Evolutionary conservation across 2,329 filamentous ascomycete genomes (phyloP).

Genomic region (Domatiomyces globalis): DNA sequence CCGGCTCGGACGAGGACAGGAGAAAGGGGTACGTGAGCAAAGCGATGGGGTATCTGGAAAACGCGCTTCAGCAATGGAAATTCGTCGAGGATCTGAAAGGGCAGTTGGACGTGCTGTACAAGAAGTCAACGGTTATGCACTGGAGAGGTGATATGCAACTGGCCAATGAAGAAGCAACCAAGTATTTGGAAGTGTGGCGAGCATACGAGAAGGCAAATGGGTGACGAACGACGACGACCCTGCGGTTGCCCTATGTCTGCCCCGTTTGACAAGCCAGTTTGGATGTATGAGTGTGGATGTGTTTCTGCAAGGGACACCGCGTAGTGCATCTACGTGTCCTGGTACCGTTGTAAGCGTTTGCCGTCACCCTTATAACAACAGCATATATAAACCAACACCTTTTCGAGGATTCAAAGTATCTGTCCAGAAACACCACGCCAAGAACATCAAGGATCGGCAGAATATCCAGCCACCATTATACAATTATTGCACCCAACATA

Average conservation of each 20-base stretch:
- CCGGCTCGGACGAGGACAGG: constrained; percentile 37
- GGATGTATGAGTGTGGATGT: too few relatives aligned
- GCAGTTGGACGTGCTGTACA: constrained; percentile 66
- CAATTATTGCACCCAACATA: too few relatives aligned
- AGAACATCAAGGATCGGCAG: too few relatives aligned
- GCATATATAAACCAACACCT: too few relatives aligned
- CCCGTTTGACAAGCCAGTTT: too few relatives aligned
- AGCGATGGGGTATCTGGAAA: constrained; percentile 48
- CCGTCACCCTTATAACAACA: too few relatives aligned
- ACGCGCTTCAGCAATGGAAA: constrained; percentile 50
- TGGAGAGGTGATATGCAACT: constrained; percentile 49
- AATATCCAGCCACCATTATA: too few relatives aligned
- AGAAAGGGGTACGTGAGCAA: constrained; percentile 44
- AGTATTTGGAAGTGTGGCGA: constrained; percentile 46
- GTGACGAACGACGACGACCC: background rate
- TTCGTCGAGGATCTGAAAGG: constrained; percentile 53
- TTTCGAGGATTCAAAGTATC: too few relatives aligned
- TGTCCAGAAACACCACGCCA: too few relatives aligned
- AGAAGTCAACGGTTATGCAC: constrained; percentile 66
- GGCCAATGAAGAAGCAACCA: constrained; percentile 50
- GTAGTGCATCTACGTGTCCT: too few relatives aligned
- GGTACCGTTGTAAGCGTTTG: too few relatives aligned
- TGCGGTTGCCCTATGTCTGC: background rate
- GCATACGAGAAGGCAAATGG: constrained; percentile 19
- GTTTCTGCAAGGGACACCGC: too few relatives aligned